These are phyloP conservation scores for Pelargonium myrrhifolium DNA, from an alignment of 441 rosid genomes.

Conservation along the genomic window DNA sequence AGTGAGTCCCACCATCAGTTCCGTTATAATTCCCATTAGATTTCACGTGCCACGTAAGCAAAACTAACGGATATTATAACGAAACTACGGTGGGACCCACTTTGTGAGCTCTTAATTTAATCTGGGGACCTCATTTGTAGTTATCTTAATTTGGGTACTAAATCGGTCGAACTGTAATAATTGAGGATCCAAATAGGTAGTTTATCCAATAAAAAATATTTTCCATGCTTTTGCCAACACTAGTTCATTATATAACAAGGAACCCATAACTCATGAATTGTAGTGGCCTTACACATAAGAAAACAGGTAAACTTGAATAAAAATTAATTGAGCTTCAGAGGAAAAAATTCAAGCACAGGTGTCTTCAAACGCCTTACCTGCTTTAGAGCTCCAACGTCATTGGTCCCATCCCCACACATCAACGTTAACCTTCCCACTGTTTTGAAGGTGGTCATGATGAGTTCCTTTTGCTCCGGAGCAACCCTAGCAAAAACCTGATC, in stretches of 20 bases:
- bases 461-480: conserved; percentile 98
- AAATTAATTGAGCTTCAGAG: not conserved
- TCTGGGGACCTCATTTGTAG: too few relatives aligned
- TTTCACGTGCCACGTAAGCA: too few relatives aligned
- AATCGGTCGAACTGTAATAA: too few relatives aligned
- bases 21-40: too few relatives aligned
- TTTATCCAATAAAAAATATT: too few relatives aligned
- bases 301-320: not conserved
- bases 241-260: not conserved
- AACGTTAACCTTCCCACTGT: conserved; percentile 82
- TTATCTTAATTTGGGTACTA: too few relatives aligned
- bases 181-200: too few relatives aligned
- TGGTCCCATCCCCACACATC: conserved; percentile 99
- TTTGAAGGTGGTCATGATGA: conserved; percentile 84
- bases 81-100: too few relatives aligned
- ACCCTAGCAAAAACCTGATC: conserved; percentile 97
- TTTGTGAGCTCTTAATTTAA: too few relatives aligned
- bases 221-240: not conserved
- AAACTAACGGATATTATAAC: too few relatives aligned
- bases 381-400: conserved; percentile 98
- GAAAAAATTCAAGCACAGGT: too few relatives aligned
- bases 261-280: not conserved
- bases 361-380: conserved; percentile 46
- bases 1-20: too few relatives aligned
- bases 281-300: not conserved